Conservation (phyloP, 352 stramenopile genomes). For the Phytophthora tubulina region DNA sequence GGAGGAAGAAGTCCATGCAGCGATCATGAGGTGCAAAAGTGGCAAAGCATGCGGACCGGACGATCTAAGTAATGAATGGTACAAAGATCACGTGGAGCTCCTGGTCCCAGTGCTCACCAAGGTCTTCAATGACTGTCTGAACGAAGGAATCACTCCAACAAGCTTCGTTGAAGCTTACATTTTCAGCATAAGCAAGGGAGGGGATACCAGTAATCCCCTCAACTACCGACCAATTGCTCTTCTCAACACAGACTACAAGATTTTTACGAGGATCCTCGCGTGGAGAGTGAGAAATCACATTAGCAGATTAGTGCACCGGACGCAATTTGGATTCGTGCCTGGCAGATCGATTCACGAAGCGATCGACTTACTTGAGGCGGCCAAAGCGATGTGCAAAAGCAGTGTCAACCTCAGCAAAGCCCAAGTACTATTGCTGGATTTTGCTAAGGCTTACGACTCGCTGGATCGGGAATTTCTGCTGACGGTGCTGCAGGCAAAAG, state of each 20-base stretch:
- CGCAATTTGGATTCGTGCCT: conserved; percentile 7
- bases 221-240: conserved; percentile 24
- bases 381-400: background rate
- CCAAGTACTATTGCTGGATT: conserved; percentile 13
- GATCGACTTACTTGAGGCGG: conserved; percentile 13
- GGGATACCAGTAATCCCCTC: background rate
- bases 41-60: conserved; percentile 14
- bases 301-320: background rate
- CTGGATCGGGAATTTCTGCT: conserved; percentile 10
- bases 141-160: background rate
- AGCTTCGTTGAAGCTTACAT: conserved; percentile 14
- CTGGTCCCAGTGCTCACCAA: background rate
- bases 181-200: conserved; percentile 13
- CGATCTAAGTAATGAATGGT: conserved; percentile 5
- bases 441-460: conserved; percentile 21
- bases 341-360: conserved; percentile 10
- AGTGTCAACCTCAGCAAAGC: background rate
- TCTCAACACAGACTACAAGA: conserved; percentile 22
- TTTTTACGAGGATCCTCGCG: conserved; percentile 8
- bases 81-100: background rate
- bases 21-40: background rate
- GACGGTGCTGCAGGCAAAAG: conserved; percentile 7
- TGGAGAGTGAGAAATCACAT: conserved; percentile 6
- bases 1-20: background rate
- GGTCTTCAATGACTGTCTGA: conserved; percentile 3